These are phyloP conservation scores for Colletotrichum neosansevieriae DNA, from an alignment of 2,329 filamentous ascomycete species.

Conservation along the genomic window DNA sequence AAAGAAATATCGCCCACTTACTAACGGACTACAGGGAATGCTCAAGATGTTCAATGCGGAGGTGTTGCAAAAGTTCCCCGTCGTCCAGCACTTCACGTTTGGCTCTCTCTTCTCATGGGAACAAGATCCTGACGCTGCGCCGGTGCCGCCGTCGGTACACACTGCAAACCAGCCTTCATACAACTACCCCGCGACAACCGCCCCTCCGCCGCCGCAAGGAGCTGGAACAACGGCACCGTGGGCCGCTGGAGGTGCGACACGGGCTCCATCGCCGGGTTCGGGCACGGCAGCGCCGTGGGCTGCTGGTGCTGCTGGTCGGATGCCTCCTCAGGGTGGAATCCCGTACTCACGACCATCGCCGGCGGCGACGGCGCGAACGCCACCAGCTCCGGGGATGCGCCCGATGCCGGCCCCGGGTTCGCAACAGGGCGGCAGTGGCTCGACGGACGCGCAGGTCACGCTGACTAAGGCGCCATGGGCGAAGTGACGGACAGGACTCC, in stretches of 20 bases:
- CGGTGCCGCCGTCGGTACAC: constrained; percentile 65
- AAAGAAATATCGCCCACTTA: neutral
- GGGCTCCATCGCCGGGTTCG: constrained; percentile 40
- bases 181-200: constrained; percentile 42
- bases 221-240: constrained; percentile 59
- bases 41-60: constrained; percentile 99
- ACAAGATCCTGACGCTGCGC: constrained; percentile 69
- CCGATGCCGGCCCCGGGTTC: constrained; percentile 39
- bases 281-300: constrained; percentile 61
- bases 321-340: constrained; percentile 54
- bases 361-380: constrained; percentile 12
- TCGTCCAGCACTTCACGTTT: constrained; percentile 96
- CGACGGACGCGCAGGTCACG: constrained; percentile 53
- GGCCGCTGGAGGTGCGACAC: constrained; percentile 51
- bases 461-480: constrained; percentile 63
- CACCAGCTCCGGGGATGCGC: constrained; percentile 32
- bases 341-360: constrained; percentile 53
- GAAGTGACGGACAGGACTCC: constrained; percentile 47
- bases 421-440: constrained; percentile 44
- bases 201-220: constrained; percentile 43
- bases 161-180: constrained; percentile 65
- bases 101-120: constrained; percentile 86
- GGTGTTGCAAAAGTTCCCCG: constrained; percentile 95
- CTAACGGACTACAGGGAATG: constrained; percentile 76
- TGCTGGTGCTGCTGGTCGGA: constrained; percentile 48